Evolutionary conservation across 2,329 filamentous ascomycete species (phyloP).

Genomic region (Colletotrichum sansevieriae): DNA sequence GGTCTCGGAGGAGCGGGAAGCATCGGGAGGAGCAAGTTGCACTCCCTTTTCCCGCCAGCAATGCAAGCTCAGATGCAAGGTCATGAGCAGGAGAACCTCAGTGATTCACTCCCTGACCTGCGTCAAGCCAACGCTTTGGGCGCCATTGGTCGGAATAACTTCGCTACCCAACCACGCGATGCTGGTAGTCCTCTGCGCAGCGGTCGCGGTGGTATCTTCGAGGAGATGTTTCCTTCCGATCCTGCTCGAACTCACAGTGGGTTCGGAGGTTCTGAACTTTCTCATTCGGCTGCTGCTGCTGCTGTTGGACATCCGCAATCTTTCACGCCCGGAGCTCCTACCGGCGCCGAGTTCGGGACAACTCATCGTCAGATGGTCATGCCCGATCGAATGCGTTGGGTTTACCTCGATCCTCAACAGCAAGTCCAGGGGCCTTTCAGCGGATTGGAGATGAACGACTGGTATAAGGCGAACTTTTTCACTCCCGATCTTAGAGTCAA

Average conservation of each 20-base stretch:
- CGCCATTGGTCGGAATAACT: slow-evolving; percentile 74
- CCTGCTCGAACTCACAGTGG: slow-evolving; percentile 47
- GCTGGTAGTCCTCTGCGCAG: slow-evolving; percentile 70
- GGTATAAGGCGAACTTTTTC: slow-evolving; percentile 99
- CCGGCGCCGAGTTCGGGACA: slow-evolving; percentile 49
- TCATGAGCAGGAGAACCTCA: slow-evolving; percentile 73
- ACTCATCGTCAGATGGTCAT: slow-evolving; percentile 95
- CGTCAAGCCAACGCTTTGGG: slow-evolving; percentile 74
- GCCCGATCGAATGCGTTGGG: slow-evolving; percentile 99
- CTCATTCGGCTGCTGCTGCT: slow-evolving; percentile 42
- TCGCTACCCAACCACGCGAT: slow-evolving; percentile 67
- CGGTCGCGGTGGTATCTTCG: slow-evolving; percentile 65
- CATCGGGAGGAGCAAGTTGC: slow-evolving; percentile 84
- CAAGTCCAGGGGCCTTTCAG: slow-evolving; percentile 95
- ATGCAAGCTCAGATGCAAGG: slow-evolving; percentile 93
- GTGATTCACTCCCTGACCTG: slow-evolving; percentile 70
- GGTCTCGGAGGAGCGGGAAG: slow-evolving; percentile 71
- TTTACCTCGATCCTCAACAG: slow-evolving; percentile 94
- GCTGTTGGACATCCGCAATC: slow-evolving; percentile 44
- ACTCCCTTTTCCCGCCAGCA: slow-evolving; percentile 86
- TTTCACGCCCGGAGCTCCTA: slow-evolving; percentile 44
- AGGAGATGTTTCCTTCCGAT: slow-evolving; percentile 64
- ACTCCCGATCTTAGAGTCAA: slow-evolving; percentile 94
- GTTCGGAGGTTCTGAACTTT: slow-evolving; percentile 45
- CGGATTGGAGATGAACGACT: slow-evolving; percentile 98